A percentile compares a stretch with the other conserved stretches of the same genome.
Conservation (phyloP, 345 rosid species). For the Lumnitzera littorea region DNA sequence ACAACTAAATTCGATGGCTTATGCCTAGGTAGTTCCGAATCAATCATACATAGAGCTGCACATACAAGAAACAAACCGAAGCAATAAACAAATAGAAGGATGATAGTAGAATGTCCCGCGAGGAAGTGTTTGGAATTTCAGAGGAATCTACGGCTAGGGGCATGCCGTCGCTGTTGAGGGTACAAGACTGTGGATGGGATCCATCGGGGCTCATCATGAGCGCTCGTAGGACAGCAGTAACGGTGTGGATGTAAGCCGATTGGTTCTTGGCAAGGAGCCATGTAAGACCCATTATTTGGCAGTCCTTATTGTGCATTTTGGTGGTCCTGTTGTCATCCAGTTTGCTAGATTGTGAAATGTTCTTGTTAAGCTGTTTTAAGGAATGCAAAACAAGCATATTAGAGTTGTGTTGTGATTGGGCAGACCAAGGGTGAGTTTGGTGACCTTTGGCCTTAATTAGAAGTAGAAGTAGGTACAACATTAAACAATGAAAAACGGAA, state of each 20-base stretch:
- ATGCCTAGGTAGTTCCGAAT: constrained; percentile 1
- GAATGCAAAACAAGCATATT: constrained; percentile 1
- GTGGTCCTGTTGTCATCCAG: constrained; percentile 53
- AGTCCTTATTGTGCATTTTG: constrained; percentile 82
- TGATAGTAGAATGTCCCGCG: constrained; percentile 10
- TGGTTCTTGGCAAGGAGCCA: constrained; percentile 90
- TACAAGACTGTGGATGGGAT: constrained; percentile 58
- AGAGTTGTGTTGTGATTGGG: too few species aligned
- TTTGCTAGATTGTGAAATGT: constrained; percentile 54
- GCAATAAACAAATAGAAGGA: constrained; percentile 1
- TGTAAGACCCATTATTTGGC: constrained; percentile 90
- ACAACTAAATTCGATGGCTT: background rate
- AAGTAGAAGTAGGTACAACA: constrained; percentile 17
- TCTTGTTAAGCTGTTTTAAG: constrained; percentile 44
- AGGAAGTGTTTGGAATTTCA: constrained; percentile 40
- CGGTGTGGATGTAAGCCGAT: constrained; percentile 68
- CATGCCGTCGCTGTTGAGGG: constrained; percentile 74
- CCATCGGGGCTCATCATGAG: constrained; percentile 47
- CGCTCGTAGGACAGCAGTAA: constrained; percentile 73
- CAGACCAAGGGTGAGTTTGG: too few species aligned
- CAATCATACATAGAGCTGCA: constrained; percentile 15
- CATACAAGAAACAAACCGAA: constrained; percentile 5
- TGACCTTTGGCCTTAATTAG: too few species aligned
- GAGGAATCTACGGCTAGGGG: constrained; percentile 85
- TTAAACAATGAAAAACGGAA: background rate